Evolutionary conservation across 192 early-diverging fungal genomes (phyloP).

Genomic region (Dispira parvispora): DNA sequence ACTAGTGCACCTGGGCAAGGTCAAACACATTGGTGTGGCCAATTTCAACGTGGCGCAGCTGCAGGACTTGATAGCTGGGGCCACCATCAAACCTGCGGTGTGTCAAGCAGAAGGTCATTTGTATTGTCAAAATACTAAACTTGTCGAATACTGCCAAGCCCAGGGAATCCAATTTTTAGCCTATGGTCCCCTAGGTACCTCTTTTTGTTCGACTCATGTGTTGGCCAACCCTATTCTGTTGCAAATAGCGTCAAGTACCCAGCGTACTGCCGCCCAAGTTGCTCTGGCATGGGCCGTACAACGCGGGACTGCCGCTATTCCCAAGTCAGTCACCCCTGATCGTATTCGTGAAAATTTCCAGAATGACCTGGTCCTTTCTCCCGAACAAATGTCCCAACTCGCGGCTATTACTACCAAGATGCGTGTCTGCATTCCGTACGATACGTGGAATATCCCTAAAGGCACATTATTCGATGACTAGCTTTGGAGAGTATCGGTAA

Average conservation of each 20-base stretch:
- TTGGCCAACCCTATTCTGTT: conserved; percentile 28
- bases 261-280: conserved; percentile 40
- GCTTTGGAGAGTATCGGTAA: neutral
- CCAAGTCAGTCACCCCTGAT: conserved; percentile 36
- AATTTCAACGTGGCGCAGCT: conserved; percentile 39
- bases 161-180: conserved; percentile 48
- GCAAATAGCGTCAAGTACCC: conserved; percentile 33
- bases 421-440: conserved; percentile 34
- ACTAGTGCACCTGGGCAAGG: conserved; percentile 37
- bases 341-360: conserved; percentile 36
- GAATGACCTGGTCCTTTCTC: conserved; percentile 28
- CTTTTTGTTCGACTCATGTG: conserved; percentile 28
- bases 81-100: conserved; percentile 45
- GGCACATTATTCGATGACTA: conserved; percentile 24
- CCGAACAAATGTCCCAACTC: conserved; percentile 31
- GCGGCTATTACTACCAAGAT: conserved; percentile 21
- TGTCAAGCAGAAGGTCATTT: conserved; percentile 64
- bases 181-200: conserved; percentile 52
- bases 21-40: conserved; percentile 46
- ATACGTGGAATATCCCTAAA: conserved; percentile 17
- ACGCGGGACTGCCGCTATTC: conserved; percentile 44
- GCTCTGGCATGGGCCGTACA: conserved; percentile 47
- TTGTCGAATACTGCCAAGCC: conserved; percentile 38
- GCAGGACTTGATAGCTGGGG: conserved; percentile 37
- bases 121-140: conserved; percentile 43